These are phyloP conservation scores for Sideroxylon spinosum DNA, from an alignment of 179 eudicot species.

Conservation along the genomic window DNA sequence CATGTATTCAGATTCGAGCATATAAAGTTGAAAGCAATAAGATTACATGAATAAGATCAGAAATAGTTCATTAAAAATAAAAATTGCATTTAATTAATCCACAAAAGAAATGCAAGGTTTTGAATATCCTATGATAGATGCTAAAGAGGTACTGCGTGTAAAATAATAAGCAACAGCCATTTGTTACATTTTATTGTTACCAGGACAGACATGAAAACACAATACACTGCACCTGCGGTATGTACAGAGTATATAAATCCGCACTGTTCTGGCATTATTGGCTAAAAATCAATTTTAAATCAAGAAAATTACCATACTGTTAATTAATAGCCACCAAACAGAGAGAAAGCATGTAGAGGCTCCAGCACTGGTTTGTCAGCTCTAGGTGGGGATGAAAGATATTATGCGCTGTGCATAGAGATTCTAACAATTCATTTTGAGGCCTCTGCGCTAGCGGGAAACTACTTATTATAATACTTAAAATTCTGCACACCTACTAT, in stretches of 20 bases:
- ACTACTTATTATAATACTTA: background rate
- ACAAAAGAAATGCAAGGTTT: background rate
- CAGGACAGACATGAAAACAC: slow-evolving; percentile 1
- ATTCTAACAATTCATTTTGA: background rate
- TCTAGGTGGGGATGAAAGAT: background rate
- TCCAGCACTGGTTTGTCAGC: background rate
- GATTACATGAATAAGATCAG: background rate
- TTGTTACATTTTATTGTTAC: background rate
- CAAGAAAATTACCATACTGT: background rate
- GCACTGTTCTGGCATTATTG: background rate
- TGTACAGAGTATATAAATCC: background rate
- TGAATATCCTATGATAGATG: background rate
- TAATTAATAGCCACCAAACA: background rate
- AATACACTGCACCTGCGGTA: background rate
- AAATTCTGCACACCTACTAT: no score
- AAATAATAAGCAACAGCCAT: background rate
- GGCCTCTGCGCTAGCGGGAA: background rate
- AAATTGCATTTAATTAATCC: background rate
- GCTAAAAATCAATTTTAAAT: no score
- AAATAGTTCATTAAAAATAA: background rate
- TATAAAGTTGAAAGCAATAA: no score
- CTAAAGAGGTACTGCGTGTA: background rate
- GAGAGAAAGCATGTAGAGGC: background rate
- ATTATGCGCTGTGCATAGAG: background rate
- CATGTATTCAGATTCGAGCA: slow-evolving; percentile 1